phyloP scores from a whole-genome alignment of 2,329 filamentous ascomycete species.

The Neospermospora avenae region DNA sequence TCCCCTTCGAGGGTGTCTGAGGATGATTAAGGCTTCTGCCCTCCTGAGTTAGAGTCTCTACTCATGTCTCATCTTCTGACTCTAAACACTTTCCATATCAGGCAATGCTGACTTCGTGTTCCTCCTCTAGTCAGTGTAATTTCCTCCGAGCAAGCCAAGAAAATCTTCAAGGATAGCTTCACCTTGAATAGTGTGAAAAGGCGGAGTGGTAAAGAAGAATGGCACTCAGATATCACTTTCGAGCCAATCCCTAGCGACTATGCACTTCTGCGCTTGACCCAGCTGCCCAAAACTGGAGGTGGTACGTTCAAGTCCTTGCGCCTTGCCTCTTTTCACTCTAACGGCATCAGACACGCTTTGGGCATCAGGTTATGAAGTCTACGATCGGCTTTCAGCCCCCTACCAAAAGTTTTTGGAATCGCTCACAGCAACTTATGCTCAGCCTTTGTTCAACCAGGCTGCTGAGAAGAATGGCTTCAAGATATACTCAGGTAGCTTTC shows the following conservation, averaged over 20 bases:
- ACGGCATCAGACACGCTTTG: conserved; percentile 55
- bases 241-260: conserved; percentile 64
- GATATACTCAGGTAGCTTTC: conserved; percentile 40
- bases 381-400: conserved; percentile 57
- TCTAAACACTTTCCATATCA: too few species aligned
- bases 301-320: conserved; percentile 21
- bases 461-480: conserved; percentile 44
- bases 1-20: too few species aligned
- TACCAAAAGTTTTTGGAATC: conserved; percentile 57
- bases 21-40: too few species aligned
- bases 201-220: conserved; percentile 46
- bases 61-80: too few species aligned
- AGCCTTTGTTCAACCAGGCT: conserved; percentile 48
- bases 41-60: too few species aligned
- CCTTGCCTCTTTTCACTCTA: neutral
- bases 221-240: conserved; percentile 65
- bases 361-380: conserved; percentile 66
- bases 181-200: conserved; percentile 40
- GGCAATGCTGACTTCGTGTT: too few species aligned
- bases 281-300: conserved; percentile 34
- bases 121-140: conserved; percentile 67
- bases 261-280: conserved; percentile 40
- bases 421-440: conserved; percentile 53
- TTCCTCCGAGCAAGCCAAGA: conserved; percentile 52
- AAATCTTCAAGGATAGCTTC: conserved; percentile 44